Base-by-base conservation (phyloP, 495 filamentous ascomycete species). In the Glutinoglossum americanum region DNA sequence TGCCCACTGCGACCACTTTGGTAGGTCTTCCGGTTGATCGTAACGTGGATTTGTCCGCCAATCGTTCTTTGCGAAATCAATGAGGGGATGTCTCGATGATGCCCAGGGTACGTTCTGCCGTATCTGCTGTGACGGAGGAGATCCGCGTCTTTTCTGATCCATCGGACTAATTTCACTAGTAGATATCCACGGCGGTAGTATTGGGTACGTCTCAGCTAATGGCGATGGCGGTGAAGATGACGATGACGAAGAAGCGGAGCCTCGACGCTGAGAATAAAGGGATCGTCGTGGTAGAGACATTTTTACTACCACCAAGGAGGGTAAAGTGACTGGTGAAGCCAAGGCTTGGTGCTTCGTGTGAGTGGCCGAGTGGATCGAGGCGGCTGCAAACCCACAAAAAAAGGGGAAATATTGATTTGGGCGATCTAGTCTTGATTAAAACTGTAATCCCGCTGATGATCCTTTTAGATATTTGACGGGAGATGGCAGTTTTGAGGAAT, bases 11-110 rank as follows among this genome's bases (percentile, higher is more conserved):
- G 41, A 1, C 27, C 35, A 3, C 28, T 54, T 41, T n/a, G 2
- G 51, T 1, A 30, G 15, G 28, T 39, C 26, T 3, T 67, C 45
- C 69, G 64, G 13, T 65, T 15, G 59, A 59, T 59, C 49, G 56
- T 63, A 60, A 61, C 64, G 61, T 35, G 69, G 59, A 54, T 60
- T 58, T 0, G 60, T 56, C 62, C 71, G 68, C 74, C 74, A 76
- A 53, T 69, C 72, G 58, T 77, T 76, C 21, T 67, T 68, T 17
- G 70, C 68, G 26, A 66, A 69, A 54, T 75, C 65, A 58, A 77
- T 69, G 13, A 78, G 63, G 1, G 74, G 56, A 25, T 11, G 30
- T 49, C 39, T 25, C 15, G 56, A 21, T 17, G 45, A 30, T 4
- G 56, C 23, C 56, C 44, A 39, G 8, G 27, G 55, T 26, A 3